Evolutionary conservation across 495 filamentous ascomycete genomes (phyloP).

Genomic region (Xeromyces bisporus): DNA sequence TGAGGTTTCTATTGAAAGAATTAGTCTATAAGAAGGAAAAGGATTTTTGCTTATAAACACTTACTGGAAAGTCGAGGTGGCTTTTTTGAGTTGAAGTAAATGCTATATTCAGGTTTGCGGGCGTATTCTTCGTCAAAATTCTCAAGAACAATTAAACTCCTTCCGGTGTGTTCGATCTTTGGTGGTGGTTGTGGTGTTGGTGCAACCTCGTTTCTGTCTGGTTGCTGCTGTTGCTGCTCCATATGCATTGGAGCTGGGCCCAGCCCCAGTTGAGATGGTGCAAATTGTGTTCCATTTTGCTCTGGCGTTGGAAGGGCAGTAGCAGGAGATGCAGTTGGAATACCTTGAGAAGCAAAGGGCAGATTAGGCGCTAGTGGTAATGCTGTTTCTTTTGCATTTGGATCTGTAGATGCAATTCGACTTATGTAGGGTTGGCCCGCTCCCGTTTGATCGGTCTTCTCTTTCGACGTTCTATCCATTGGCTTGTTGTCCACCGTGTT

Average conservation of each 20-base stretch:
- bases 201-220: conserved; percentile 3
- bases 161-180: conserved; percentile 33
- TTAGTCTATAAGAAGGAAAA: conserved; percentile 8
- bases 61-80: conserved; percentile 31
- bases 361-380: no score
- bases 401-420: no score
- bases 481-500: neutral
- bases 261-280: neutral
- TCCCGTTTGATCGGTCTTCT: neutral
- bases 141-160: conserved; percentile 35
- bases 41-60: conserved; percentile 8
- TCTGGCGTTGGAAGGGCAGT: no score
- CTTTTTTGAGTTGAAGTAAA: conserved; percentile 36
- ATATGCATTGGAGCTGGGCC: neutral
- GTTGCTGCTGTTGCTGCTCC: conserved; percentile 2
- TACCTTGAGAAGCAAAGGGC: no score
- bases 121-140: conserved; percentile 38
- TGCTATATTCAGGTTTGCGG: conserved; percentile 31
- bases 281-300: no score
- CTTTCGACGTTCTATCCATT: neutral
- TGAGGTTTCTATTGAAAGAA: conserved; percentile 22
- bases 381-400: no score
- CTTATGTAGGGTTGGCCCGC: no score
- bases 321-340: no score
- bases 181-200: conserved; percentile 13